Evolutionary conservation across 2,329 filamentous ascomycete species (phyloP).

Genomic region (Cladophialophora exuberans): DNA sequence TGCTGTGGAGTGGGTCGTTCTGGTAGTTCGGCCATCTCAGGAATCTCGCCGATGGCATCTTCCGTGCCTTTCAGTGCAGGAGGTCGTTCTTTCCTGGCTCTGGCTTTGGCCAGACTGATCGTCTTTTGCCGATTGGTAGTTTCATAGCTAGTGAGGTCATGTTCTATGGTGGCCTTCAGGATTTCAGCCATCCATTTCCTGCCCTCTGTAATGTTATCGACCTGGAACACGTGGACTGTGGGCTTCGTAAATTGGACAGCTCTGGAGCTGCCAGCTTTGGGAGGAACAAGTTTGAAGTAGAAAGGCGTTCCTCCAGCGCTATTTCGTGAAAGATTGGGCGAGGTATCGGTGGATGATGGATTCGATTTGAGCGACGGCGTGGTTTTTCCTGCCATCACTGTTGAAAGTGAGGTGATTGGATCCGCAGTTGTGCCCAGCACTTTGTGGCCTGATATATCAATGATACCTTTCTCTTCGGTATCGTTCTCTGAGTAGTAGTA

Average conservation of each 20-base stretch:
- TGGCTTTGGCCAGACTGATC: slow-evolving; percentile 86
- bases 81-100: slow-evolving; percentile 83
- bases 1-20: slow-evolving; percentile 18
- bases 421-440: slow-evolving; percentile 95
- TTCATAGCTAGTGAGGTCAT: slow-evolving; percentile 71
- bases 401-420: slow-evolving; percentile 84
- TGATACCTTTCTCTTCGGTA: slow-evolving; percentile 88
- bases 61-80: slow-evolving; percentile 76
- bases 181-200: slow-evolving; percentile 97
- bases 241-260: slow-evolving; percentile 98
- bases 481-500: slow-evolving; percentile 97
- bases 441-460: slow-evolving; percentile 96
- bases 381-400: slow-evolving; percentile 73
- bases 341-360: slow-evolving; percentile 39
- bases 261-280: slow-evolving; percentile 80
- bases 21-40: slow-evolving; percentile 14
- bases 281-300: slow-evolving; percentile 97
- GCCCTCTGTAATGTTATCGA: slow-evolving; percentile 85
- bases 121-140: slow-evolving; percentile 97
- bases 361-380: slow-evolving; percentile 41
- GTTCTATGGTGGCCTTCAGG: slow-evolving; percentile 98
- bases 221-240: slow-evolving; percentile 95
- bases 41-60: slow-evolving; percentile 37
- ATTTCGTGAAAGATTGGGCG: slow-evolving; percentile 27
- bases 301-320: slow-evolving; percentile 71